Base-by-base conservation (phyloP, 1,284 basidiomycete genomes). In the Stereum hirsutum region DNA sequence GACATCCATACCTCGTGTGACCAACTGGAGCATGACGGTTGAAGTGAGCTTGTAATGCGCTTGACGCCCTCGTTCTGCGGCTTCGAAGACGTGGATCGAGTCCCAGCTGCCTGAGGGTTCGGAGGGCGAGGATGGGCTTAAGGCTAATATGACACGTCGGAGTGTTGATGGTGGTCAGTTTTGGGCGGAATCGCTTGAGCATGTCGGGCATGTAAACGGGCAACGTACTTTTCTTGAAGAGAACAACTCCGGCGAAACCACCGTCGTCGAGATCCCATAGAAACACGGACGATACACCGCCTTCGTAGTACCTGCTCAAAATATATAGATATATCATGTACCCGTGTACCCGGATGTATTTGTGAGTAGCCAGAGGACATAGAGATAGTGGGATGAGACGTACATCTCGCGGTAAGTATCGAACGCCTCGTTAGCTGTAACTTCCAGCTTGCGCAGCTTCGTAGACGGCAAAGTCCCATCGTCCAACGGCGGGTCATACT, bases 221-320 rank as follows among this genome's bases (percentile, higher is more conserved):
- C 7, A 5, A 69, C 87, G 52, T 51, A 95, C 94, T 75, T 69
- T 99, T 99, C 73, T 98, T 97, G 51, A 99, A 70, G 37, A 99
- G 65, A 0, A 99, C 94, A 1, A 96, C 96, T 8, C 96, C 96
- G 4, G 96, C 96, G 64, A 98, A 99, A 30, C 83, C 86, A 19
- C 91, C 90, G 51, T 96, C 93, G 46, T 97, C 94, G 17, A 95
- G 72, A 58, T 99, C 96, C 96, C 96, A 99, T 10, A 99, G 78
- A 63, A 96, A 99, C 14, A 96, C 95, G 15, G 89, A 93, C n/a
- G 93, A 96, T 1, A 91, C 82, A 4, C 96, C 96, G 5, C 94
- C 93, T 62, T 98, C 95, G 63, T 81, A 97, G 72, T 99, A 99
- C 72, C 88, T 89, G 51, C 12, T 7, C 26, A 21, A 20, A 4